Percentiles rank a stretch among this genome's conserved stretches.
These are phyloP conservation scores for Aureobasidium sp. DNA, from an alignment of 2,329 filamentous ascomycete species.

Conservation along the genomic window DNA sequence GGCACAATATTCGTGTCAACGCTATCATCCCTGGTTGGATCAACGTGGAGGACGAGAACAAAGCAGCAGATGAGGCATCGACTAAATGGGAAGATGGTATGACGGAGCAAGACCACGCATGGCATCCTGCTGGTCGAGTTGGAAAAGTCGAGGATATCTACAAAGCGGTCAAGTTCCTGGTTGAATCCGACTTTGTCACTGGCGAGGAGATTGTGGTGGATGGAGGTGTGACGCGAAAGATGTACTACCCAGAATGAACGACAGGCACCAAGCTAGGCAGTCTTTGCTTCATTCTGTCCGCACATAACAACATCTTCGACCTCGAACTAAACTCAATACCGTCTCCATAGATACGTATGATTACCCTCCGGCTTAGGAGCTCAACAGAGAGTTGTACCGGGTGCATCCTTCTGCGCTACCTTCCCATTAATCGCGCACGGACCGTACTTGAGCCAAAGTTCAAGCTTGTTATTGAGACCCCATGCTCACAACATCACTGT, in stretches of 20 bases:
- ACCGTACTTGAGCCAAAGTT: too few relatives aligned
- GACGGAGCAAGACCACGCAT: slow-evolving; percentile 38
- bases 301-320: too few relatives aligned
- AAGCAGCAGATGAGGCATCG: slow-evolving; percentile 35
- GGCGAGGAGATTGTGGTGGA: slow-evolving; percentile 42
- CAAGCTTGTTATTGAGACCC: too few relatives aligned
- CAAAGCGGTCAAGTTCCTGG: slow-evolving; percentile 35
- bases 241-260: slow-evolving; percentile 35
- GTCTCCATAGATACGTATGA: too few relatives aligned
- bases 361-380: too few relatives aligned
- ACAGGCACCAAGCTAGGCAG: not conserved
- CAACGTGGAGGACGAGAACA: slow-evolving; percentile 40
- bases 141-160: slow-evolving; percentile 43
- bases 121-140: slow-evolving; percentile 46
- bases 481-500: too few relatives aligned
- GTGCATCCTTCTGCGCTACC: too few relatives aligned
- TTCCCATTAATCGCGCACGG: too few relatives aligned
- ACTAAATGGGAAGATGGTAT: slow-evolving; percentile 41
- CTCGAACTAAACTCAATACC: too few relatives aligned
- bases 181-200: slow-evolving; percentile 35
- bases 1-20: slow-evolving; percentile 41
- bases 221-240: slow-evolving; percentile 41
- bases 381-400: too few relatives aligned
- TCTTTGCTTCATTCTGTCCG: too few relatives aligned
- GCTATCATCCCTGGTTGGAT: slow-evolving; percentile 48